Conservation (phyloP, 192 early-diverging fungal genomes). For the Pecoramyces ruminantium region DNA sequence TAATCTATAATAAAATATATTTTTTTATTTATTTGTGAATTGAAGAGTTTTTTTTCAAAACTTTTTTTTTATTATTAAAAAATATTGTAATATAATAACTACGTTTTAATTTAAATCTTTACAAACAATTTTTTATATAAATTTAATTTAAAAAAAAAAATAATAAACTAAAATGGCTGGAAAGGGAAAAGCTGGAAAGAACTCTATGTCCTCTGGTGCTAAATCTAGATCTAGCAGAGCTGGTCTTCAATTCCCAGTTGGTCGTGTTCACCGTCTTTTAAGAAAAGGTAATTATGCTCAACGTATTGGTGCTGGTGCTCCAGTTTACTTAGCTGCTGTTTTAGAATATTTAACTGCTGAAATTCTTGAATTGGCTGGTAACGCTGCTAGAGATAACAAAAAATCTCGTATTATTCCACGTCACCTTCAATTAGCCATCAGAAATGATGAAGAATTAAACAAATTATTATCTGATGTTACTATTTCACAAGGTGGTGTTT, state of each 20-base stretch:
- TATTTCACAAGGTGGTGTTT: constrained; percentile 85
- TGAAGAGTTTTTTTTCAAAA: neutral
- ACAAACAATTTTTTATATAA: neutral
- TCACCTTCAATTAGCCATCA: constrained; percentile 81
- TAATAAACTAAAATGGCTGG: neutral
- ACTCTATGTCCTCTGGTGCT: constrained; percentile 7
- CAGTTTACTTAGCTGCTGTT: constrained; percentile 88
- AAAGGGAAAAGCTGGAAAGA: constrained; percentile 7
- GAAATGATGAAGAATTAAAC: constrained; percentile 91
- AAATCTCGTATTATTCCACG: constrained; percentile 89
- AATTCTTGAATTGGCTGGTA: constrained; percentile 90
- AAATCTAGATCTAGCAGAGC: constrained; percentile 76
- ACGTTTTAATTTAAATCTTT: neutral
- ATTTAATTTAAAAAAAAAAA: neutral
- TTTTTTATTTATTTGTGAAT: neutral
- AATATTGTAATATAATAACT: neutral
- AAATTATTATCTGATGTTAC: constrained; percentile 76
- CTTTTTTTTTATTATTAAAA: neutral
- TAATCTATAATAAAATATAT: neutral
- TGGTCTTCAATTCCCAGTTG: constrained; percentile 92
- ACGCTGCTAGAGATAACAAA: constrained; percentile 88
- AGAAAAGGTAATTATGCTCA: constrained; percentile 88
- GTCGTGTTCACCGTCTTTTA: constrained; percentile 89
- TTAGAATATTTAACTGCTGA: constrained; percentile 92
- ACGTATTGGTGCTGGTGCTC: constrained; percentile 77